Base-by-base conservation (phyloP, 225 moss, liverwort and hornwort genomes). In the Polytrichum formosum region DNA sequence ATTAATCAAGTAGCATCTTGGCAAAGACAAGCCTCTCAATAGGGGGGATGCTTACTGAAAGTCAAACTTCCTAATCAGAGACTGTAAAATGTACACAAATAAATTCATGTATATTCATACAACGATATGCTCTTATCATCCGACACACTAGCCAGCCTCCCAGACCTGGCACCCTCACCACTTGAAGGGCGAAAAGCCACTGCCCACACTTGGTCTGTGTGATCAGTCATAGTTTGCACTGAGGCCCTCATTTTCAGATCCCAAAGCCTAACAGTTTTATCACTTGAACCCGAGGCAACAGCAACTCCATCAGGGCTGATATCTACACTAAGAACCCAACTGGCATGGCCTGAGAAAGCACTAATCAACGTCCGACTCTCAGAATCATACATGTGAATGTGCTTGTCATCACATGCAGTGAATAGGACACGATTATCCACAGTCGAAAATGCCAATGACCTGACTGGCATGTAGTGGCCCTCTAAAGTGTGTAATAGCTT, bases 381-480 rank as follows among this genome's bases (percentile, higher is more conserved):
- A 29, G 88, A 90, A 69, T 98, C 98, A 56, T 98, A 94, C 94
- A 98, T 90, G 70, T 98, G 98, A 27, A 94, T 89, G 54, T 98
- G 94, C 85, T 92, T 98, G 69, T 98, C 98, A 64, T 98, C 98
- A 0, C 88, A 92, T 9, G 81, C 98, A 5, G 98, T 94, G 72
- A 92, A 98, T 17, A 98, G 78, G 18, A 98, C 87, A 59, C 91
- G 78, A 64, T 72, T 69, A 71, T 98, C 98, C 70, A 93, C 88
- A 0, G 98, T 90, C 28, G 94, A 98, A 65, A 98, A 98, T 10
- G 87, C 94, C 78, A 98, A 65, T 0, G 98, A 94, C 1, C 94
- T 82, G 1, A 98, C 98, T 2, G 98, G 90, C 98, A 98, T 98
- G 56, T 85, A 68, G 66, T 98, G 98, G 20, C 98, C 98, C 80